Conservation (phyloP, 208 protist genomes). For the Leishmania lainsoni region DNA sequence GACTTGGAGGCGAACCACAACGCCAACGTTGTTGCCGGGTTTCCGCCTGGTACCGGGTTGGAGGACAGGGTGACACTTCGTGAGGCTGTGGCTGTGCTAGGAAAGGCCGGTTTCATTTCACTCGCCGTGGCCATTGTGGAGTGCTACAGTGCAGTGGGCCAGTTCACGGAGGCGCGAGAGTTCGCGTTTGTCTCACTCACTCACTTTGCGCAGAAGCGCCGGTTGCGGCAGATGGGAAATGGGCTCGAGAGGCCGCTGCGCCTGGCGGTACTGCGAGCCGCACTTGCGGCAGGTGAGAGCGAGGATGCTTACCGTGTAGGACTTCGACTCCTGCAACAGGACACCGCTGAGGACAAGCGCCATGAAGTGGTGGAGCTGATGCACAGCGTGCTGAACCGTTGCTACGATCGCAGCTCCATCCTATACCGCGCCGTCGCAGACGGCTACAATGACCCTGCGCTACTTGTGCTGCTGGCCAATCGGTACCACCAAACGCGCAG, state of each 20-base stretch:
- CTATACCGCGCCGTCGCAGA: conserved; percentile 53
- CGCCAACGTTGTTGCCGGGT: conserved; percentile 9
- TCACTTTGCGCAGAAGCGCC: conserved; percentile 44
- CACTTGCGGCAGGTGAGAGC: conserved; percentile 70
- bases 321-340: conserved; percentile 75
- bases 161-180: conserved; percentile 88
- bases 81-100: conserved; percentile 69
- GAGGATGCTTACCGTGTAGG: conserved; percentile 86
- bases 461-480: conserved; percentile 80
- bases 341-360: conserved; percentile 60
- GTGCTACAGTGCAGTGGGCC: conserved; percentile 81
- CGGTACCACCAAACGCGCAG: conserved; percentile 72
- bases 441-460: conserved; percentile 49
- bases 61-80: conserved; percentile 66
- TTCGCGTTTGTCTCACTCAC: conserved; percentile 81
- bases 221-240: conserved; percentile 53
- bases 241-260: conserved; percentile 75
- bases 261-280: conserved; percentile 72
- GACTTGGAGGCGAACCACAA: conserved; percentile 18
- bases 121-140: conserved; percentile 81
- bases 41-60: background rate
- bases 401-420: conserved; percentile 54
- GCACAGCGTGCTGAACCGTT: conserved; percentile 73
- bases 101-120: conserved; percentile 57
- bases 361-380: conserved; percentile 75